These are phyloP conservation scores for Trypanosoma avium DNA, from an alignment of 208 protist genomes.

Conservation along the genomic window DNA sequence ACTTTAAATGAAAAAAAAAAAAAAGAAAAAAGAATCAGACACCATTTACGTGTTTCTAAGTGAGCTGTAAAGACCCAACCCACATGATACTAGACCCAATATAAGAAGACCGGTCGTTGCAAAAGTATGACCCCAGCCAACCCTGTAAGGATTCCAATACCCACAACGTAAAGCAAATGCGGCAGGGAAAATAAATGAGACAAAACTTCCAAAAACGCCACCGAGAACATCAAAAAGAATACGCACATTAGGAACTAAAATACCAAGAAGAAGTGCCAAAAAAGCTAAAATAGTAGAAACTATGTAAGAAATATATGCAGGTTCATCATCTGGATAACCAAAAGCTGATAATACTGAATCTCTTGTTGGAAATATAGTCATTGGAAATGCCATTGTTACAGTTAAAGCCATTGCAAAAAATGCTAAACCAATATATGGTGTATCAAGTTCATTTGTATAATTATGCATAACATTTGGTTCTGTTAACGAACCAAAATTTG, in stretches of 20 bases:
- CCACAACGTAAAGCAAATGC: constrained; percentile 64
- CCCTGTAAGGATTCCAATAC: constrained; percentile 36
- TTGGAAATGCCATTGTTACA: constrained; percentile 83
- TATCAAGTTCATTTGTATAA: constrained; percentile 47
- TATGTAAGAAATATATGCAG: constrained; percentile 37
- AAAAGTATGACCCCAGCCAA: constrained; percentile 38
- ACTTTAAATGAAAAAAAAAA: constrained; percentile 17
- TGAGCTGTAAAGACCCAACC: constrained; percentile 50
- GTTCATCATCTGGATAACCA: constrained; percentile 51
- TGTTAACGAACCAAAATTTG: constrained; percentile 60
- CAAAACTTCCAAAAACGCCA: constrained; percentile 63
- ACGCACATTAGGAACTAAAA: constrained; percentile 73
- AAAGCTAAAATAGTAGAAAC: constrained; percentile 53
- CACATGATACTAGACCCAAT: constrained; percentile 49
- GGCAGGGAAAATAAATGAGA: constrained; percentile 77
- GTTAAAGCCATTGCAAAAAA: constrained; percentile 70
- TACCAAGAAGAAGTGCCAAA: constrained; percentile 57
- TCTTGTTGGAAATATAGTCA: constrained; percentile 79
- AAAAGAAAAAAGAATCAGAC: background rate
- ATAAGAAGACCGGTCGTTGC: constrained; percentile 45
- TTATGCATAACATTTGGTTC: constrained; percentile 77
- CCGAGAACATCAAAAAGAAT: constrained; percentile 79
- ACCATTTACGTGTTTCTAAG: too few species aligned
- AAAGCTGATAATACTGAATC: constrained; percentile 66
- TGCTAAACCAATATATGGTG: constrained; percentile 49